Evolutionary conservation across 73 alveolate genomes (phyloP), one percentile per base, ranked within the genome.

Genomic region (Blepharisma japonicum): DNA sequence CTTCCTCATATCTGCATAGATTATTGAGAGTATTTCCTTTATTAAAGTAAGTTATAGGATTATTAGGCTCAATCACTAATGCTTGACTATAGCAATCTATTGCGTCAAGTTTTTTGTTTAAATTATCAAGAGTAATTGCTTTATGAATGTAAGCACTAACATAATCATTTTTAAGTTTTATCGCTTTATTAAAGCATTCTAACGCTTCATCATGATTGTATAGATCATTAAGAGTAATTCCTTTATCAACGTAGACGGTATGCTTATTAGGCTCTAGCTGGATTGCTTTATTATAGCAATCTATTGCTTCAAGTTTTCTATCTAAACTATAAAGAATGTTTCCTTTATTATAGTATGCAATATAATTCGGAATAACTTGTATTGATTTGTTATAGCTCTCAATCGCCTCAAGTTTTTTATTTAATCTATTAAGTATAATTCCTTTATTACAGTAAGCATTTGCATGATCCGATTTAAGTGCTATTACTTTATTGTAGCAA

Each of bases 31-130:
- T 5, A 9, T 38, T 66, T 8, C 76, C 76, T 6, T 49, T 5
- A 66, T 66, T 66, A 66, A n/a, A 66, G 76, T 66, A 66, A 2
- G 76, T 23, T 11, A 66, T 38, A 66, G 39, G 76, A 4, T 66
- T 38, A 66, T 66, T 66, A 9, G 76, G 76, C 39, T 66, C 76
- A 9, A 66, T 11, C 5, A n/a, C 46, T 0, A 66, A 5, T n/a
- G 76, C 76, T 66, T 66, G 11, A 6, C 45, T 66, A 5, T 38
- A 21, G 6, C 76, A 66, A 18, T 66, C 45, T 38, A 66, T 66
- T 0, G 76, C 39, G 14, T 66, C 11, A 8, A 38, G 54, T 38
- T 66, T 49, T 23, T 66, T 18, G 11, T 66, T 18, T 9, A 38
- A 49, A 11, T 9, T 49, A 66, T 66, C 11, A 0, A 66, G 45